These are phyloP conservation scores for Cordyceps pruinosa DNA, from an alignment of 2,329 filamentous ascomycete genomes.

Conservation along the genomic window DNA sequence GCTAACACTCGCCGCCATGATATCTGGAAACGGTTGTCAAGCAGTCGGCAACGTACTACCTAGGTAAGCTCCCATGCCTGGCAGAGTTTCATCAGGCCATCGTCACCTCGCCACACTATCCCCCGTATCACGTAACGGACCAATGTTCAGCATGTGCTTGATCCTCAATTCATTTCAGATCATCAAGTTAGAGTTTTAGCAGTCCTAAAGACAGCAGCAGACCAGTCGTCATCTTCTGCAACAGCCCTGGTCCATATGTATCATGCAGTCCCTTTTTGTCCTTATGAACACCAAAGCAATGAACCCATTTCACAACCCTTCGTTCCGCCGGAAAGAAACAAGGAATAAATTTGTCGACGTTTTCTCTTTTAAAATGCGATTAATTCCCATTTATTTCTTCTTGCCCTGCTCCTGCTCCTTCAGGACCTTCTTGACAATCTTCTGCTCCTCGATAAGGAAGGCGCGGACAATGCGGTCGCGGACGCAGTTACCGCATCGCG, in stretches of 20 bases:
- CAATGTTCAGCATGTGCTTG: slow-evolving; percentile 21
- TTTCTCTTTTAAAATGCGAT: not conserved
- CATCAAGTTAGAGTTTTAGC: slow-evolving; percentile 37
- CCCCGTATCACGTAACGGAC: not conserved
- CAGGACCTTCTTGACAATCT: slow-evolving; percentile 99
- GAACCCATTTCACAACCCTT: slow-evolving; percentile 28
- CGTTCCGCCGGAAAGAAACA: slow-evolving; percentile 19
- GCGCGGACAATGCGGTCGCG: slow-evolving; percentile 96
- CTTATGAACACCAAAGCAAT: slow-evolving; percentile 49
- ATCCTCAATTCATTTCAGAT: slow-evolving; percentile 38
- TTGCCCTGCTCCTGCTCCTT: slow-evolving; percentile 85
- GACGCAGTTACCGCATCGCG: slow-evolving; percentile 97
- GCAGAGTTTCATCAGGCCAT: no score
- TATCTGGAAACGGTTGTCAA: no score
- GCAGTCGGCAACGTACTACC: no score
- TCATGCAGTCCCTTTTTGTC: slow-evolving; percentile 43
- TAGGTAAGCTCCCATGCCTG: no score
- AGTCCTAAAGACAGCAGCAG: slow-evolving; percentile 39
- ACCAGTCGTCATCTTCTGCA: slow-evolving; percentile 29
- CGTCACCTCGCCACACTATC: not conserved
- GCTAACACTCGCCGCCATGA: no score
- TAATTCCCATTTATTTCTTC: slow-evolving; percentile 54
- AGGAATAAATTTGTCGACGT: slow-evolving; percentile 11
- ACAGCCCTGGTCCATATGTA: slow-evolving; percentile 29
- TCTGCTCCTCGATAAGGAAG: slow-evolving; percentile 99